Evolutionary conservation across 768 basidiomycete genomes (phyloP).

Genomic region (Tephrocybe sp.): DNA sequence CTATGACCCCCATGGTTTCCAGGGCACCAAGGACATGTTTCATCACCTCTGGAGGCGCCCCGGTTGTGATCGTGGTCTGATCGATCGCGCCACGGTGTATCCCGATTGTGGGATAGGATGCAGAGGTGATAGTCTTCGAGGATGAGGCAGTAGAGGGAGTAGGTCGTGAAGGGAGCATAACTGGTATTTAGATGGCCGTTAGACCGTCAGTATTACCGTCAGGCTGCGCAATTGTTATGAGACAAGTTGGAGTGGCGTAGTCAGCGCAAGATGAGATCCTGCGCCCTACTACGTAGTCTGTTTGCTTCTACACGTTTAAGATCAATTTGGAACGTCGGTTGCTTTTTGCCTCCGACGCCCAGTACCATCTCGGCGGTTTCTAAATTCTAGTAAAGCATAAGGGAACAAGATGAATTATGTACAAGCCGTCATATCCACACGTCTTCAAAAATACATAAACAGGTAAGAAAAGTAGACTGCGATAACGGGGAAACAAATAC

Average conservation of each 20-base stretch:
- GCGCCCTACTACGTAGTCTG: too few relatives aligned
- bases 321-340: too few relatives aligned
- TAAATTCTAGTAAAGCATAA: background rate
- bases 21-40: constrained; percentile 68
- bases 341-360: too few relatives aligned
- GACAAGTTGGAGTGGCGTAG: constrained; percentile 6
- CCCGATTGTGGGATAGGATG: constrained; percentile 17
- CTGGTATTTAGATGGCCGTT: background rate
- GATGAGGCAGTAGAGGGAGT: background rate
- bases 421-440: background rate
- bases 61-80: constrained; percentile 77
- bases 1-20: constrained; percentile 77
- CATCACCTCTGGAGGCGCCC: constrained; percentile 76
- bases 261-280: too few relatives aligned
- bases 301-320: too few relatives aligned
- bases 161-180: background rate
- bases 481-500: background rate
- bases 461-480: background rate
- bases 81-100: constrained; percentile 89
- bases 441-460: background rate
- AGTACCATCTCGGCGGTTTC: too few relatives aligned
- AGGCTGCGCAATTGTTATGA: background rate
- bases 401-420: background rate
- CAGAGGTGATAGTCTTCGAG: background rate
- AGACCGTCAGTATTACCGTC: background rate